These are phyloP conservation scores for Physcia stellaris DNA, from an alignment of 495 filamentous ascomycete species.

Conservation along the genomic window DNA sequence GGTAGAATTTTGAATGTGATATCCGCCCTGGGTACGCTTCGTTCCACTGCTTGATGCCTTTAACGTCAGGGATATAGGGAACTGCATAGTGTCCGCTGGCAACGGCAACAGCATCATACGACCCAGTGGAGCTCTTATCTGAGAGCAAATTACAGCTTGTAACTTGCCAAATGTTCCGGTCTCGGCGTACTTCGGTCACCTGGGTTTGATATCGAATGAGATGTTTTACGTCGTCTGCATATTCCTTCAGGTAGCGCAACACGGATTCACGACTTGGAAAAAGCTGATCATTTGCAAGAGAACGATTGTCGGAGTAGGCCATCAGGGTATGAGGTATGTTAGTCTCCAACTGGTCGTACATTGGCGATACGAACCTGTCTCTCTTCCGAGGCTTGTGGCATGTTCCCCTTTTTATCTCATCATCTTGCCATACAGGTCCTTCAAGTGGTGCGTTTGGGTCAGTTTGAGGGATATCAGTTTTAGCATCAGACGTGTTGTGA, in stretches of 20 bases:
- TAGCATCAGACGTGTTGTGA: slow-evolving; percentile 10
- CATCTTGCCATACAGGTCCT: slow-evolving; percentile 29
- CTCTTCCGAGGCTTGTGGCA: slow-evolving; percentile 2
- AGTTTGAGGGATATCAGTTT: slow-evolving; percentile 24
- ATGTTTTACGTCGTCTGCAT: slow-evolving; percentile 47
- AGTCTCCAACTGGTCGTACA: slow-evolving; percentile 71
- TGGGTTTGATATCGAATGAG: slow-evolving; percentile 45
- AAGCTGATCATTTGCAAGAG: slow-evolving; percentile 46
- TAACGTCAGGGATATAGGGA: slow-evolving; percentile 54
- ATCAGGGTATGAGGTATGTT: slow-evolving; percentile 81
- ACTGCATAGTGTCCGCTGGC: slow-evolving; percentile 70
- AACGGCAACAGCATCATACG: slow-evolving; percentile 67
- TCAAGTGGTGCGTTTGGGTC: slow-evolving; percentile 27
- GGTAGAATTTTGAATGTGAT: slow-evolving; percentile 71
- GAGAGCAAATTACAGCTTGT: slow-evolving; percentile 34
- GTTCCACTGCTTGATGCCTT: slow-evolving; percentile 44
- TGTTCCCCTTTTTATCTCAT: background rate
- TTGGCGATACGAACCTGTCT: slow-evolving; percentile 48
- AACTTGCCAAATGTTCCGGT: slow-evolving; percentile 36
- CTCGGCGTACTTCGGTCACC: slow-evolving; percentile 33
- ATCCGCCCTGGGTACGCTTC: slow-evolving; percentile 46
- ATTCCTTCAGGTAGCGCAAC: slow-evolving; percentile 57
- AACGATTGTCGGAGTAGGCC: slow-evolving; percentile 59
- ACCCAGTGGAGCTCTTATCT: slow-evolving; percentile 18
- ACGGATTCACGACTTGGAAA: slow-evolving; percentile 60